Conservation (phyloP, 164 flowering plant species). For the Stephania yunnanensis region DNA sequence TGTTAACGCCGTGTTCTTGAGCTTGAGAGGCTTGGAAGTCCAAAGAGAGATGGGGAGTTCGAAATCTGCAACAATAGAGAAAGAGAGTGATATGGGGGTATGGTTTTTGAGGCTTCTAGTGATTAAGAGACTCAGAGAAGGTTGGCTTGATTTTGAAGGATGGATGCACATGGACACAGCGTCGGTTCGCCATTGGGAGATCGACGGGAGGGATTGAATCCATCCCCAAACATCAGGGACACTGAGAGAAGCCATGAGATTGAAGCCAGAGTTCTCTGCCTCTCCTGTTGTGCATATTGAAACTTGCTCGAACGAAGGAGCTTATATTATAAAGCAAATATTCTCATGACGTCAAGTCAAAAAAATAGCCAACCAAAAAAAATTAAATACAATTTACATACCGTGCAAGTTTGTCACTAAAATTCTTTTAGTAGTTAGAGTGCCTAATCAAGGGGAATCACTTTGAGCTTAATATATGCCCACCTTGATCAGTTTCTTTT, state of each 20-base stretch:
- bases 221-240: constrained; percentile 60
- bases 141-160: constrained; percentile 43
- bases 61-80: constrained; percentile 55
- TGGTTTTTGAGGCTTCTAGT: constrained; percentile 29
- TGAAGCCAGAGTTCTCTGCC: background rate
- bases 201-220: constrained; percentile 69
- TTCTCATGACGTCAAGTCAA: background rate
- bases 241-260: constrained; percentile 37
- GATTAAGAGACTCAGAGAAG: constrained; percentile 52
- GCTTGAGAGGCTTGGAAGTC: constrained; percentile 55
- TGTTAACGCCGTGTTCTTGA: constrained; percentile 18
- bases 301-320: background rate
- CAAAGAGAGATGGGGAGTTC: constrained; percentile 60
- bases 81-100: constrained; percentile 20
- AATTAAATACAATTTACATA: too few relatives aligned
- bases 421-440: too few relatives aligned
- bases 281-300: background rate
- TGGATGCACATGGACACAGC: constrained; percentile 51
- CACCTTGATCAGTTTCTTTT: too few relatives aligned
- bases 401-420: too few relatives aligned
- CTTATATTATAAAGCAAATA: background rate
- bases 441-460: too few relatives aligned
- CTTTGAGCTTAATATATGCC: too few relatives aligned
- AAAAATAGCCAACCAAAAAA: background rate
- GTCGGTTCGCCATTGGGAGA: constrained; percentile 45